phyloP scores from a whole-genome alignment of 106 monocot species.

The Chionographis japonica region DNA sequence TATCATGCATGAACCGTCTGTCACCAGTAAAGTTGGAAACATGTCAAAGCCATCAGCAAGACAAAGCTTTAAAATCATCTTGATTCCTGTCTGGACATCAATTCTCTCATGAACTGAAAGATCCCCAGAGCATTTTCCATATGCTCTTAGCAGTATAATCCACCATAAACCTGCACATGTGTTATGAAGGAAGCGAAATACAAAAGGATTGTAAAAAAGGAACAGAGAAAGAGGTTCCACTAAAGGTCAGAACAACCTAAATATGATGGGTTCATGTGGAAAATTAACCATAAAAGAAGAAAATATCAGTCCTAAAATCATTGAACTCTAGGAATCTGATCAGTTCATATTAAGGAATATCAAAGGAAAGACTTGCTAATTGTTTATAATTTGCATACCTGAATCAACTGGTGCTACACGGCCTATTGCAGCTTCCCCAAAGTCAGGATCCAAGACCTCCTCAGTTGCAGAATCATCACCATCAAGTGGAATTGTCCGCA shows the following conservation, averaged over 20 bases:
- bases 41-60: constrained; percentile 98
- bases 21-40: constrained; percentile 96
- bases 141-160: constrained; percentile 94
- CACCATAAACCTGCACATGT: constrained; percentile 78
- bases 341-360: too few species aligned
- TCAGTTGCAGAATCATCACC: constrained; percentile 88
- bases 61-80: constrained; percentile 97
- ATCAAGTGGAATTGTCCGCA: constrained; percentile 87
- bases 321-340: too few species aligned
- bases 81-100: constrained; percentile 98
- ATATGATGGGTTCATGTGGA: too few species aligned
- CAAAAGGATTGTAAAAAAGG: not conserved
- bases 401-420: constrained; percentile 99
- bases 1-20: constrained; percentile 99
- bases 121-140: constrained; percentile 97
- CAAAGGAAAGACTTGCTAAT: not conserved
- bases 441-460: constrained; percentile 96
- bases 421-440: constrained; percentile 95
- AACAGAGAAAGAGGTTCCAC: too few species aligned
- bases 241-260: too few species aligned
- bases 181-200: not conserved
- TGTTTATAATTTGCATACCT: constrained; percentile 39
- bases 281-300: too few species aligned
- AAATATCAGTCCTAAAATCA: too few species aligned
- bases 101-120: constrained; percentile 93